Percentiles rank a stretch among this genome's conserved stretches.
These are phyloP conservation scores for Kodamaea ohmeri DNA, from an alignment of 1,139 yeast species.

Conservation along the genomic window DNA sequence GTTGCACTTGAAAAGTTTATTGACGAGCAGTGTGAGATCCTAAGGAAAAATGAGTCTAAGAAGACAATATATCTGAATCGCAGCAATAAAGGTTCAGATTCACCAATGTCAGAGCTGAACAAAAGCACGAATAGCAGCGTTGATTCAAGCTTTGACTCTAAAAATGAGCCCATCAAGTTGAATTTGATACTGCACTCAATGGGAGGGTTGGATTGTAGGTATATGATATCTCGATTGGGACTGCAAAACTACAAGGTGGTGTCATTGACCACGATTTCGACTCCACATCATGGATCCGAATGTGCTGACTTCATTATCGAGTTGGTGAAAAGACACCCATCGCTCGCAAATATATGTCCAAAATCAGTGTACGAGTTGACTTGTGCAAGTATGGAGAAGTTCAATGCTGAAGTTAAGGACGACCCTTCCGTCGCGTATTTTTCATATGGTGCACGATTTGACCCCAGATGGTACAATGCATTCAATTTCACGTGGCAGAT, in stretches of 20 bases:
- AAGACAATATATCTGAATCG: constrained; percentile 25
- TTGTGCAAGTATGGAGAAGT: constrained; percentile 47
- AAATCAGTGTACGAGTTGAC: constrained; percentile 60
- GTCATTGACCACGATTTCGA: constrained; percentile 78
- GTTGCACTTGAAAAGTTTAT: constrained; percentile 53
- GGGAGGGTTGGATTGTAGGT: constrained; percentile 90
- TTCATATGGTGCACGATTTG: constrained; percentile 77
- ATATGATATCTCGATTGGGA: constrained; percentile 58
- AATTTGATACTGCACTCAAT: constrained; percentile 89
- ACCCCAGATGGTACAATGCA: constrained; percentile 60
- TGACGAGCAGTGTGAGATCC: constrained; percentile 35
- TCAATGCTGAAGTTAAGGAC: constrained; percentile 53
- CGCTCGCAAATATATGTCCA: constrained; percentile 32
- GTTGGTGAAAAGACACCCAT: constrained; percentile 15
- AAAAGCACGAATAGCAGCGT: constrained; percentile 9
- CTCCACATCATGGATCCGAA: constrained; percentile 87
- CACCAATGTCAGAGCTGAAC: constrained; percentile 9
- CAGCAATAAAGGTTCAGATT: constrained; percentile 13
- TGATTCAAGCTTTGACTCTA: constrained; percentile 9
- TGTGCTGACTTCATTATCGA: constrained; percentile 69
- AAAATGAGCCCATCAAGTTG: constrained; percentile 42
- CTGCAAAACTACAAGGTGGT: constrained; percentile 48
- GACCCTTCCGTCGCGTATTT: constrained; percentile 67
- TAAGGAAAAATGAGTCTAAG: constrained; percentile 28
- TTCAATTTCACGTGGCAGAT: constrained; percentile 65